Evolutionary conservation across 805 yeast genomes (phyloP), one percentile per base, ranked within the genome.

Genomic region (Ogataea kodamae): DNA sequence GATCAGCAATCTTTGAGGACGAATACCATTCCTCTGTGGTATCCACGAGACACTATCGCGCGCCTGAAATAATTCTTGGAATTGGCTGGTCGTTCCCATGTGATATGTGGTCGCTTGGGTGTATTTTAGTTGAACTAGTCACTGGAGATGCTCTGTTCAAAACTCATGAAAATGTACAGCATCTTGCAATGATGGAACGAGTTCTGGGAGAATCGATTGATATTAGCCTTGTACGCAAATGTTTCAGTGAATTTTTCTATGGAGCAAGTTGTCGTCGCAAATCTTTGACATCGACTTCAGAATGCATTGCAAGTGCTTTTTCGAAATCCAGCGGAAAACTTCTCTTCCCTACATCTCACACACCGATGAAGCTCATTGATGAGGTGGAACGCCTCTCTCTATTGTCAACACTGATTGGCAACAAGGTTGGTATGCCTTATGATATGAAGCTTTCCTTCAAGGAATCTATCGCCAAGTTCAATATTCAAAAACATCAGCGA

Each of bases 21-120:
- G 97, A 92, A 62, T 88, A 84, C 55, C 99, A 92, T 65, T 79
- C 94, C 3, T 76, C 83, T 13, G 78, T 92, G 10, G 96, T 92
- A 8, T 85, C 96, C 6, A 92, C 99, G 2, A 70, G 99, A 30
- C 98, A 92, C 59, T 92, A 92, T 59, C 67, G 98, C 34, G 98
- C 98, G 0, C 98, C 98, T 0, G 98, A 92, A 57, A 88, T 92
- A 43, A 87, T 90, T 1, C 62, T 92, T 18, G 96, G 96, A 2
- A 70, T 76, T n/a, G 96, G 97, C 12, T 92, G 98, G 97, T 83
- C 96, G 6, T 88, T 74, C 49, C 95, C 97, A 1, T 90, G 97
- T 58, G 99, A 92, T 57, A 67, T 90, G 64, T 92, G 99, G 99
- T 85, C 96, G 1, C 70, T 92, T 26, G 99, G 96, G 1, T 90